Evolutionary conservation across 805 yeast genomes (phyloP).

Genomic region (Trichomonascus vanleenenianus): DNA sequence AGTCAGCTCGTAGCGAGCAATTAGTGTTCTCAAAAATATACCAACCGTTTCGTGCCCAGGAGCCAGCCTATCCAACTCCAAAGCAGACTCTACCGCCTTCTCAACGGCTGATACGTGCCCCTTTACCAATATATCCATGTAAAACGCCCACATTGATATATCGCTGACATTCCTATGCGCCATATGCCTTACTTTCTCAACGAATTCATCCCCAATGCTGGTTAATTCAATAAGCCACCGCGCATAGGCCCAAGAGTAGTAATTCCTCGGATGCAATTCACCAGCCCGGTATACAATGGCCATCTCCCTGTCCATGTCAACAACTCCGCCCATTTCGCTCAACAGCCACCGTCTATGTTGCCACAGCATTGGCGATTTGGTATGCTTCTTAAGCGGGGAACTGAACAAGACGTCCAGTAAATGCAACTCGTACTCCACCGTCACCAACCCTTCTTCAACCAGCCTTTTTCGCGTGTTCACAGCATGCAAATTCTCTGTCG

Average conservation of each 20-base stretch:
- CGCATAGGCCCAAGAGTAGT: constrained; percentile 41
- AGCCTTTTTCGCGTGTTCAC: constrained; percentile 21
- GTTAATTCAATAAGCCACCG: constrained; percentile 27
- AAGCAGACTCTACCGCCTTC: constrained; percentile 1
- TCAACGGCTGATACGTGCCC: background rate
- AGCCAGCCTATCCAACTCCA: constrained; percentile 3
- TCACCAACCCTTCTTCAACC: background rate
- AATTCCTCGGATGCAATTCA: constrained; percentile 37
- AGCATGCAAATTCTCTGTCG: constrained; percentile 26
- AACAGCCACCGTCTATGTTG: constrained; percentile 29
- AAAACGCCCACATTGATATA: constrained; percentile 29
- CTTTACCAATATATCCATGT: constrained; percentile 11
- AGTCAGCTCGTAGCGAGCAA: background rate
- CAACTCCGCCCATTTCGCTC: background rate
- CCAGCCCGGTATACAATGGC: constrained; percentile 30
- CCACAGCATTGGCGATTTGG: constrained; percentile 35
- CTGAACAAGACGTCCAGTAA: constrained; percentile 21
- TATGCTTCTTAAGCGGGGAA: constrained; percentile 30
- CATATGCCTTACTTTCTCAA: constrained; percentile 9
- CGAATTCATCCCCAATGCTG: constrained; percentile 6
- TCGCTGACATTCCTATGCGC: constrained; percentile 22
- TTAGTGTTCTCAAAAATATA: constrained; percentile 11
- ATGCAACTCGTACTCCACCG: constrained; percentile 18
- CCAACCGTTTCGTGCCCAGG: constrained; percentile 20
- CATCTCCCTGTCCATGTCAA: constrained; percentile 18